Conservation (phyloP, 352 stramenopile species). For the Phytophthora pinifolia region DNA sequence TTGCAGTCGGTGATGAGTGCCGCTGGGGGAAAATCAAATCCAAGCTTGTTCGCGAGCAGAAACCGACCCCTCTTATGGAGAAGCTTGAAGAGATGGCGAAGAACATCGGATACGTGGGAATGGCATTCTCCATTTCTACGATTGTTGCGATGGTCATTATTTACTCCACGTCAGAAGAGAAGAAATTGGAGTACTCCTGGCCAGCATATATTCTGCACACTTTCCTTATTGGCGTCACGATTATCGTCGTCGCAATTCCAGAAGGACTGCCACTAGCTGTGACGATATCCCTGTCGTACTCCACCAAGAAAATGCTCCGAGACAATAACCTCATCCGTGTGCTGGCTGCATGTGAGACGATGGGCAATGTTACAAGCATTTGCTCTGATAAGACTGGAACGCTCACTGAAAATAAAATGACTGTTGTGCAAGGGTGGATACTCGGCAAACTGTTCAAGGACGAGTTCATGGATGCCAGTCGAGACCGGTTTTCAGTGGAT, state of each 20-base stretch:
- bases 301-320: conserved; percentile 97
- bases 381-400: conserved; percentile 98
- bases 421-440: conserved; percentile 91
- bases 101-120: conserved; percentile 86
- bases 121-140: conserved; percentile 83
- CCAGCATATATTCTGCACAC: conserved; percentile 90
- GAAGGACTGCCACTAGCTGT: conserved; percentile 94
- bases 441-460: conserved; percentile 62
- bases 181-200: conserved; percentile 69
- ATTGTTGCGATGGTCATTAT: conserved; percentile 89
- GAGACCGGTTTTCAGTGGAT: conserved; percentile 37
- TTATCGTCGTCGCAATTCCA: conserved; percentile 95
- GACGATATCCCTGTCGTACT: conserved; percentile 95
- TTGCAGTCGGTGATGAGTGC: conserved; percentile 78
- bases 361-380: conserved; percentile 98
- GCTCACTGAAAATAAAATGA: conserved; percentile 98
- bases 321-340: conserved; percentile 99
- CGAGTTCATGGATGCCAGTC: conserved; percentile 19
- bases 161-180: conserved; percentile 58
- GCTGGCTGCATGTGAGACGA: conserved; percentile 97
- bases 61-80: conserved; percentile 90
- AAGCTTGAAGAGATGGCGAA: conserved; percentile 93
- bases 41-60: conserved; percentile 88
- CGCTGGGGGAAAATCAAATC: conserved; percentile 92
- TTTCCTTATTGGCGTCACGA: conserved; percentile 93